Conservation (phyloP, 1,284 basidiomycete species). For the Apiotrichum siamense region DNA sequence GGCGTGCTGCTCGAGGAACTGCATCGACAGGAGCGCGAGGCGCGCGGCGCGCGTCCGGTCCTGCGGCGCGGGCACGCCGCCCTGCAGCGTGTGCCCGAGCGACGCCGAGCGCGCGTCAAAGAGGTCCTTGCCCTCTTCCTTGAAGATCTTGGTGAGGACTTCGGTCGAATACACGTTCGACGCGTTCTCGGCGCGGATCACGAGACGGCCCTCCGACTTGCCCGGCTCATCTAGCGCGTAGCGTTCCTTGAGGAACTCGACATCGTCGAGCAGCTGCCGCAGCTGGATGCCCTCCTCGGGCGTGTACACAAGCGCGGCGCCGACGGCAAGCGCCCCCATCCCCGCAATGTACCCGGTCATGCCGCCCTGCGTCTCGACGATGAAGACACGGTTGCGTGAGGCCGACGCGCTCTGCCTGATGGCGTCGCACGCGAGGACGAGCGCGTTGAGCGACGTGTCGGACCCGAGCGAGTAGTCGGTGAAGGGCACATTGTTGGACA, state of each 20-base stretch:
- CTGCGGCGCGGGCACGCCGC: slow-evolving; percentile 86
- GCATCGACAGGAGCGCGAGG: slow-evolving; percentile 85
- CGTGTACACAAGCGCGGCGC: slow-evolving; percentile 88
- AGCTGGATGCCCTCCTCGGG: slow-evolving; percentile 86
- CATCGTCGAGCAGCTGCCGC: slow-evolving; percentile 73
- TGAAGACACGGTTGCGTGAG: slow-evolving; percentile 89
- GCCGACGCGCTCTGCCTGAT: slow-evolving; percentile 98
- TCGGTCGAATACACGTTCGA: slow-evolving; percentile 88
- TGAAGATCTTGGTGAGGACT: slow-evolving; percentile 85
- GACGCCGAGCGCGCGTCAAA: slow-evolving; percentile 92
- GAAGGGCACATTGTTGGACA: slow-evolving; percentile 96
- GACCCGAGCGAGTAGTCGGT: slow-evolving; percentile 93
- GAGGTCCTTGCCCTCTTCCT: slow-evolving; percentile 82
- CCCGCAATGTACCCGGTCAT: slow-evolving; percentile 93
- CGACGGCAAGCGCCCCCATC: slow-evolving; percentile 87
- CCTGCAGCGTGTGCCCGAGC: slow-evolving; percentile 93
- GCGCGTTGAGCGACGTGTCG: slow-evolving; percentile 91
- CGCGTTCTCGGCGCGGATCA: slow-evolving; percentile 84
- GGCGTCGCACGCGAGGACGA: slow-evolving; percentile 96
- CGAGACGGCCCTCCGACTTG: slow-evolving; percentile 83
- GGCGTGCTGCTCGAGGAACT: slow-evolving; percentile 83
- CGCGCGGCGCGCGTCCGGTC: slow-evolving; percentile 89
- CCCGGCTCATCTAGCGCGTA: slow-evolving; percentile 83
- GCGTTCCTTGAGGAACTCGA: slow-evolving; percentile 79
- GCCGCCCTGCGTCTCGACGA: slow-evolving; percentile 97